Evolutionary conservation across 176 grass and related monocot genomes (phyloP).

Genomic region (Oryza nivara): DNA sequence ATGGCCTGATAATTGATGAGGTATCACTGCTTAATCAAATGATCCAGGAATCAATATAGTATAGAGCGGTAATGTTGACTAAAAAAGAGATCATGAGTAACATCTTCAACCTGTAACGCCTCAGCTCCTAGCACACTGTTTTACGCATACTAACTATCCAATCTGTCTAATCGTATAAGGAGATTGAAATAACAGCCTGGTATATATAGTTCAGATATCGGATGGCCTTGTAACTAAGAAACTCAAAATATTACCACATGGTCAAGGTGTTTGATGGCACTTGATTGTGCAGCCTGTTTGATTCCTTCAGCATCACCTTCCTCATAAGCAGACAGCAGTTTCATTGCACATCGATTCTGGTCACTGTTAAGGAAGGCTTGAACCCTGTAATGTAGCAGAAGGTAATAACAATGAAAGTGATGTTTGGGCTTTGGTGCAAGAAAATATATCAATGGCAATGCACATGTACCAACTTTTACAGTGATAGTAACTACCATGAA

Average conservation of each 20-base stretch:
- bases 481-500: background rate
- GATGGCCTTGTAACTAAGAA: background rate
- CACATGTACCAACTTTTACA: background rate
- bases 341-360: conserved; percentile 78
- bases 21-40: background rate
- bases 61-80: background rate
- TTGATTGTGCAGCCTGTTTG: conserved; percentile 71
- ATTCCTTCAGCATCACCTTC: conserved; percentile 86
- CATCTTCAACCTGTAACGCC: background rate
- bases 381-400: conserved; percentile 59
- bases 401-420: background rate
- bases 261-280: conserved; percentile 82
- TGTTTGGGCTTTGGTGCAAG: background rate
- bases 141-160: too few species aligned
- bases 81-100: background rate
- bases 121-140: background rate
- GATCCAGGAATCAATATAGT: background rate
- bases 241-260: conserved; percentile 66
- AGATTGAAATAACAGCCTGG: background rate
- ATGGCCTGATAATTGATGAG: background rate
- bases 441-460: background rate
- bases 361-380: conserved; percentile 85
- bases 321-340: conserved; percentile 88
- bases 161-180: conserved; percentile 5
- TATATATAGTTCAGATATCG: background rate